Percentiles rank a stretch among this genome's conserved stretches.
phyloP scores from a whole-genome alignment of 306 rosid species.

The Aeschynomene evenia region DNA sequence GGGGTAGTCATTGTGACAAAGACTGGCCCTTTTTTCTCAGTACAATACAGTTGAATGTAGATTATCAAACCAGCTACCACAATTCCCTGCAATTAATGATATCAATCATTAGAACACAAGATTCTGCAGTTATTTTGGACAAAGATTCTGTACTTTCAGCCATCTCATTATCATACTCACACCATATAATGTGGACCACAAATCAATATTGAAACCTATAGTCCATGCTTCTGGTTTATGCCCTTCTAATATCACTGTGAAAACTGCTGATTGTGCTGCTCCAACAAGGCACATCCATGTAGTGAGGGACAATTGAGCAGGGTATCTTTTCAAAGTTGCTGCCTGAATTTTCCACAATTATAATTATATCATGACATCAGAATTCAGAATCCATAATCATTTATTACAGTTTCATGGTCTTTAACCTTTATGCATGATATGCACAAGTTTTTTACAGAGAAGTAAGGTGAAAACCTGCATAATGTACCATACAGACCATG shows the following conservation, averaged over 20 bases:
- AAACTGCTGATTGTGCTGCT: conserved; percentile 75
- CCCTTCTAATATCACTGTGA: conserved; percentile 43
- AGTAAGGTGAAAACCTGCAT: conserved; percentile 65
- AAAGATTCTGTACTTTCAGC: neutral
- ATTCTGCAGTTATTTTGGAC: neutral
- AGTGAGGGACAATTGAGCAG: conserved; percentile 72
- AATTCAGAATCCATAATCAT: too few relatives aligned
- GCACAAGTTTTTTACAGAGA: neutral
- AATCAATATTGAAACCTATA: conserved; percentile 62
- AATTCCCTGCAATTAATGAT: conserved; percentile 58
- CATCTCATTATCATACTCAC: conserved; percentile 41
- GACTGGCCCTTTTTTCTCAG: conserved; percentile 75
- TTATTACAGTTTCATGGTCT: neutral
- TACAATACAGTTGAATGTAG: conserved; percentile 77
- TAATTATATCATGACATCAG: neutral
- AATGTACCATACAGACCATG: conserved; percentile 78
- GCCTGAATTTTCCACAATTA: conserved; percentile 50
- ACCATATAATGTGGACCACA: conserved; percentile 67
- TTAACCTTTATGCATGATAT: neutral
- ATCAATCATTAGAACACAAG: neutral
- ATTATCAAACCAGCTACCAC: conserved; percentile 48
- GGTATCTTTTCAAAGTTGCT: conserved; percentile 73
- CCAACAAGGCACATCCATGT: conserved; percentile 78
- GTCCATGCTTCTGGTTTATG: conserved; percentile 64
- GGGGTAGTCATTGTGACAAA: conserved; percentile 82